Base-by-base conservation (phyloP, 225 moss, liverwort and hornwort species). In the Anthoceros angustus region DNA sequence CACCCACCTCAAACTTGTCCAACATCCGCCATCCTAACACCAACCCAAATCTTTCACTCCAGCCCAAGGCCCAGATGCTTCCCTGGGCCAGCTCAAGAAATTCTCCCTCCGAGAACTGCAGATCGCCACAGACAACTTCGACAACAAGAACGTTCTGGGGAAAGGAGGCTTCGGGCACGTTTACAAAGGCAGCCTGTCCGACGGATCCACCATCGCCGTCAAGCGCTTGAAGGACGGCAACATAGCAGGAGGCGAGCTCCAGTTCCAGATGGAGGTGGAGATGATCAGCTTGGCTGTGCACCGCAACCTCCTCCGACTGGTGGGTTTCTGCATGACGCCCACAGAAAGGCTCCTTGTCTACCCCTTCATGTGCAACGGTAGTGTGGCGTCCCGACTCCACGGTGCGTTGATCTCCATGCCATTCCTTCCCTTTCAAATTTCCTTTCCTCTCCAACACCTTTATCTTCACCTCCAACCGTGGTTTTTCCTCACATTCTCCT, bases 181-280 rank as follows among this genome's bases (percentile, higher is more conserved):
- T 7, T 94, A 94, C 63, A 94, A 90, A 73, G 93, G 93, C 8
- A 77, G 79, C 42, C 74, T 94, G 3, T 63, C 75, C 10, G 93
- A 93, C 63, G 93, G 90, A 26, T 84, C 86, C 4, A 72, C 87
- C 10, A 87, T 93, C 25, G 93, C 93, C 23, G 93, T 93, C 2
- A 93, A 93, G 75, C 79, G 93, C 3, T 70, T 93, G 41, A 86
- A 89, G 67, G 93, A 90, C 12, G 86, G 87, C 72, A 87, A 90
- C 43, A 87, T 80, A 21, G 82, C 90, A 0, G 93, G 86, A 23
- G 90, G 87, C 2, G 93, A 93, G 71, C 66, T 93, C 71, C 93
- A 93, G 71, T 93, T 93, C 61, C 93, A 93, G 75, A 93, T 87
- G 70, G 93, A 93, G 67, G 93, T 93, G 25, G 93, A 93, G 72